A percentile compares a stretch with the other conserved stretches of the same genome.
Evolutionary conservation across 2,329 filamentous ascomycete species (phyloP).

Genomic region (Microdochium paspali): DNA sequence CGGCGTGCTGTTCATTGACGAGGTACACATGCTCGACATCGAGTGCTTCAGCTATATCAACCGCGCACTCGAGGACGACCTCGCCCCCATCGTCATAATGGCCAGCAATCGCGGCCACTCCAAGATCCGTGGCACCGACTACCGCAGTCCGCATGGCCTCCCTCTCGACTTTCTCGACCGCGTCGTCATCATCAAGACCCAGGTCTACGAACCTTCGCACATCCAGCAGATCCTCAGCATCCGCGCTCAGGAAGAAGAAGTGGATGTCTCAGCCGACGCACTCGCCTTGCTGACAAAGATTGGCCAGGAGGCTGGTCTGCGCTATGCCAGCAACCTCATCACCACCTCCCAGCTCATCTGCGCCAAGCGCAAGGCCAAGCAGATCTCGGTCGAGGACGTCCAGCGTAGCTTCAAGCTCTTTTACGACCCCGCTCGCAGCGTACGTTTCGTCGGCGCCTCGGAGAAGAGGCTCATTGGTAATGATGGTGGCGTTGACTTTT

Average conservation of each 20-base stretch:
- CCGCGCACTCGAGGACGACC: constrained; percentile 85
- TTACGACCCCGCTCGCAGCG: constrained; percentile 80
- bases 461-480: constrained; percentile 92
- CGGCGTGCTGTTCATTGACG: constrained; percentile 94
- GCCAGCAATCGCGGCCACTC: constrained; percentile 92
- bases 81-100: constrained; percentile 98
- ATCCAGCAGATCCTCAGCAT: constrained; percentile 89
- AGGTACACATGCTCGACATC: constrained; percentile 99
- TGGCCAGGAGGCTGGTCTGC: constrained; percentile 79
- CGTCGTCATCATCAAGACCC: constrained; percentile 92
- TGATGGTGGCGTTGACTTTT: constrained; percentile 68
- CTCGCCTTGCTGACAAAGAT: constrained; percentile 93
- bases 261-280: constrained; percentile 83
- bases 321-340: constrained; percentile 97
- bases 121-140: constrained; percentile 86
- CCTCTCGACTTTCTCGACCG: constrained; percentile 94
- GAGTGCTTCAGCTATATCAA: constrained; percentile 99
- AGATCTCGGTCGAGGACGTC: constrained; percentile 80
- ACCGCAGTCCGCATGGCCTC: constrained; percentile 85
- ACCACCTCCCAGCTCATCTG: constrained; percentile 84
- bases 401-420: constrained; percentile 91
- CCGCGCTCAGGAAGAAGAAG: constrained; percentile 89
- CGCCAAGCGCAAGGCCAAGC: constrained; percentile 75
- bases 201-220: constrained; percentile 72
- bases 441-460: constrained; percentile 81